phyloP scores from a whole-genome alignment of 768 basidiomycete species.

The Lactifluus echinatus region DNA sequence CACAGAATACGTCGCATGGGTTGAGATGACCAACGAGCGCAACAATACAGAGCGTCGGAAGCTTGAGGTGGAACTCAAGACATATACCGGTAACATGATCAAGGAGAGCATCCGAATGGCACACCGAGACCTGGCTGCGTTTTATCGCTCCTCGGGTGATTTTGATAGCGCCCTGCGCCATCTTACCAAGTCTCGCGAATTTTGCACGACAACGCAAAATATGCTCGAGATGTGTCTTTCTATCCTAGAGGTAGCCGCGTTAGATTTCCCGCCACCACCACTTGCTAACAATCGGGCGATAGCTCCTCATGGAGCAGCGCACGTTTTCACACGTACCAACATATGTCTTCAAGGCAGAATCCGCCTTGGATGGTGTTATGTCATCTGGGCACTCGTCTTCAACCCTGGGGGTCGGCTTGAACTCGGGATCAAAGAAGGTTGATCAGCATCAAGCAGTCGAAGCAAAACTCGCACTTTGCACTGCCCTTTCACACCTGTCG shows the following conservation, averaged over 20 bases:
- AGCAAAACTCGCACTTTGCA: constrained; percentile 74
- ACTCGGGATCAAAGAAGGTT: constrained; percentile 34
- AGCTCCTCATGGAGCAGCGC: constrained; percentile 80
- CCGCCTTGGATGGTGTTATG: constrained; percentile 63
- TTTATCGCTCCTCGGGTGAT: constrained; percentile 68
- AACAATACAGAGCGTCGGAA: constrained; percentile 71
- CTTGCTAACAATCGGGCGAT: constrained; percentile 1
- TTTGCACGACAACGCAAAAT: constrained; percentile 82
- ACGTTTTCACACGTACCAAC: constrained; percentile 83
- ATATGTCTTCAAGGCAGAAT: constrained; percentile 96
- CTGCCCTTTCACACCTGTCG: constrained; percentile 66
- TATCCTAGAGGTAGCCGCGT: constrained; percentile 55
- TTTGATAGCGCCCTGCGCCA: constrained; percentile 64
- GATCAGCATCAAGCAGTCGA: constrained; percentile 51
- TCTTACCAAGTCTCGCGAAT: constrained; percentile 88
- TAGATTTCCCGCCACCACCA: background rate
- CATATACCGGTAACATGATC: constrained; percentile 94
- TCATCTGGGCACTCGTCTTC: constrained; percentile 22
- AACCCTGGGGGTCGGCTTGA: constrained; percentile 19
- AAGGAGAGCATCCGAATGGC: constrained; percentile 97
- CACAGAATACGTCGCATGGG: constrained; percentile 41
- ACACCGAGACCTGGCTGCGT: constrained; percentile 79
- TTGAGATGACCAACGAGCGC: constrained; percentile 54
- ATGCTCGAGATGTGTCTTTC: constrained; percentile 90
- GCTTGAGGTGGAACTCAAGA: constrained; percentile 90